A percentile compares a stretch with the other conserved stretches of the same genome.
Evolutionary conservation across 2,329 filamentous ascomycete species (phyloP).

Genomic region (Rhinocladiella mackenziei): DNA sequence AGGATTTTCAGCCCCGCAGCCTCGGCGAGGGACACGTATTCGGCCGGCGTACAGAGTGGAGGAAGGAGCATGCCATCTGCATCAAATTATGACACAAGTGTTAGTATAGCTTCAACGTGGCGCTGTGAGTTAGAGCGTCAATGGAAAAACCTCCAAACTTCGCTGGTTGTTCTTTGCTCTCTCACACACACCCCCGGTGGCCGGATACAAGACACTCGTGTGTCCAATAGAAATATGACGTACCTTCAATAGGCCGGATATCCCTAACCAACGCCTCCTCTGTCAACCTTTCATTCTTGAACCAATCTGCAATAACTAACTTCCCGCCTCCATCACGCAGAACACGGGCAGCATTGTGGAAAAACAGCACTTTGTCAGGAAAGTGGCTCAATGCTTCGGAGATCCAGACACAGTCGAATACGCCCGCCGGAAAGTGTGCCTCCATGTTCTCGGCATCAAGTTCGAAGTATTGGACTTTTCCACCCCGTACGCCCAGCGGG

Average conservation of each 20-base stretch:
- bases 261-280: conserved; percentile 46
- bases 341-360: conserved; percentile 49
- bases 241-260: conserved; percentile 58
- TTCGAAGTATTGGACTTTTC: conserved; percentile 54
- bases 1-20: conserved; percentile 47
- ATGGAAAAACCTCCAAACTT: too few species aligned
- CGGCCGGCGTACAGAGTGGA: conserved; percentile 51
- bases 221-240: conserved; percentile 11
- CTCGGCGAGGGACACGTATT: conserved; percentile 51
- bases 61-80: conserved; percentile 59
- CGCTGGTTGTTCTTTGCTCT: too few species aligned
- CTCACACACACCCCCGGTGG: too few species aligned
- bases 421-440: conserved; percentile 44
- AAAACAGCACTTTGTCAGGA: conserved; percentile 57
- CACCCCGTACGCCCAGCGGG: conserved; percentile 37
- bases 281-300: conserved; percentile 50
- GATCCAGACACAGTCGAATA: conserved; percentile 59
- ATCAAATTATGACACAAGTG: neutral
- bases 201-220: too few species aligned
- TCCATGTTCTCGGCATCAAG: conserved; percentile 61
- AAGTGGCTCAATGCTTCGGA: conserved; percentile 60
- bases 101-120: too few species aligned
- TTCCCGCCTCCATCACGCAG: conserved; percentile 47
- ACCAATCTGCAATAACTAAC: conserved; percentile 60
- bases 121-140: too few species aligned